These are phyloP conservation scores for Aphanomyces astaci DNA, from an alignment of 352 stramenopile species.

Conservation along the genomic window DNA sequence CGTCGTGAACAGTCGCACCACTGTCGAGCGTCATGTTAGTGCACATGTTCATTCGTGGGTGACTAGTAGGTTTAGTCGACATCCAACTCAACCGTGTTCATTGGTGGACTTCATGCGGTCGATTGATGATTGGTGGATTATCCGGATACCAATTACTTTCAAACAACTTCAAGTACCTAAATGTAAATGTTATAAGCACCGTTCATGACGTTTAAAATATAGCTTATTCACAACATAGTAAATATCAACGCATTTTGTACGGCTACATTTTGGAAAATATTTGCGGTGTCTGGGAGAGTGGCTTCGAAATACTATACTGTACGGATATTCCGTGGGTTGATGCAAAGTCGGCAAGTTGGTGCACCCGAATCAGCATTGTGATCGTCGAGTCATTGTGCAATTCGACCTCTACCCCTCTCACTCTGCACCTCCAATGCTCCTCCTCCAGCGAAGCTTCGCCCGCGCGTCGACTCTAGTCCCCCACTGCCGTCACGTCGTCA, in stretches of 20 bases:
- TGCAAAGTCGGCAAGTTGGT: too few relatives aligned
- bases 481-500: neutral
- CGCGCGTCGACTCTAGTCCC: neutral
- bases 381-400: neutral
- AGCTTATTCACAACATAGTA: neutral
- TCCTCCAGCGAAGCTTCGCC: neutral
- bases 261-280: neutral
- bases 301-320: neutral
- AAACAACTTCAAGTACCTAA: too few relatives aligned
- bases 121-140: constrained; percentile 10
- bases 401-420: too few relatives aligned
- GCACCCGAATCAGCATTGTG: too few relatives aligned
- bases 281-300: neutral
- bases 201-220: neutral
- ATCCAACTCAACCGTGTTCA: neutral
- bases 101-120: too few relatives aligned
- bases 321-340: too few relatives aligned
- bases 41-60: neutral
- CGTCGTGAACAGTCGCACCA: neutral
- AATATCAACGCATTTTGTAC: neutral
- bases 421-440: neutral
- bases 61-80: neutral
- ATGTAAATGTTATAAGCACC: neutral
- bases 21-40: neutral
- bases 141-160: constrained; percentile 8